Conservation (phyloP, 2,329 filamentous ascomycete species). For the Massarina eburnea region DNA sequence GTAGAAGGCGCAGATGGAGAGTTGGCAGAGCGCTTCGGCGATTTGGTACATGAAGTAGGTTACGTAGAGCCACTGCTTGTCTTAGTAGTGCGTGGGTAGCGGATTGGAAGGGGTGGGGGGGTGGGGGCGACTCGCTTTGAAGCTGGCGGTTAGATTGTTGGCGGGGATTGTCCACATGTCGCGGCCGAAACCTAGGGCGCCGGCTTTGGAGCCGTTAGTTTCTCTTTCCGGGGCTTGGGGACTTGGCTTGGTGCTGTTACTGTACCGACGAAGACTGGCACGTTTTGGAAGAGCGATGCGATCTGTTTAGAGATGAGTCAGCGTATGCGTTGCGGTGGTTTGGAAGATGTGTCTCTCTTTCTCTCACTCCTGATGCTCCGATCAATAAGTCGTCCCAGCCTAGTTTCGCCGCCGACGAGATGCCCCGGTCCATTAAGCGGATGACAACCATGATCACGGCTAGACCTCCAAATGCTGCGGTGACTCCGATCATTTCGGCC, state of each 20-base stretch:
- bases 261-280: slow-evolving; percentile 22
- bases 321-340: background rate
- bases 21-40: slow-evolving; percentile 28
- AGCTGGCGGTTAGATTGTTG: slow-evolving; percentile 26
- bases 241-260: background rate
- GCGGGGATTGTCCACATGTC: slow-evolving; percentile 35
- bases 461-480: slow-evolving; percentile 22
- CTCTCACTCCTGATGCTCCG: slow-evolving; percentile 30
- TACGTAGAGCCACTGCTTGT: slow-evolving; percentile 23
- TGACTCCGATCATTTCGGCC: slow-evolving; percentile 20
- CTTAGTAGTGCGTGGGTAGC: background rate
- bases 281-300: slow-evolving; percentile 27
- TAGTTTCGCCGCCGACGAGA: slow-evolving; percentile 24
- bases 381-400: slow-evolving; percentile 37
- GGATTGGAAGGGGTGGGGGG: background rate
- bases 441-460: slow-evolving; percentile 31
- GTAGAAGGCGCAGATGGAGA: slow-evolving; percentile 37
- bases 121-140: slow-evolving; percentile 11
- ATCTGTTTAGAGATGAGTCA: slow-evolving; percentile 12
- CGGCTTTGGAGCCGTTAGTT: slow-evolving; percentile 11
- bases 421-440: slow-evolving; percentile 25
- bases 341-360: background rate
- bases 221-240: background rate
- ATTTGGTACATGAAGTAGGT: slow-evolving; percentile 35
- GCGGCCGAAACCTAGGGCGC: slow-evolving; percentile 26